Evolutionary conservation across 2,329 filamentous ascomycete species (phyloP), one percentile per base, ranked within the genome.

Genomic region (Stagonosporopsis cucurbitacearum): DNA sequence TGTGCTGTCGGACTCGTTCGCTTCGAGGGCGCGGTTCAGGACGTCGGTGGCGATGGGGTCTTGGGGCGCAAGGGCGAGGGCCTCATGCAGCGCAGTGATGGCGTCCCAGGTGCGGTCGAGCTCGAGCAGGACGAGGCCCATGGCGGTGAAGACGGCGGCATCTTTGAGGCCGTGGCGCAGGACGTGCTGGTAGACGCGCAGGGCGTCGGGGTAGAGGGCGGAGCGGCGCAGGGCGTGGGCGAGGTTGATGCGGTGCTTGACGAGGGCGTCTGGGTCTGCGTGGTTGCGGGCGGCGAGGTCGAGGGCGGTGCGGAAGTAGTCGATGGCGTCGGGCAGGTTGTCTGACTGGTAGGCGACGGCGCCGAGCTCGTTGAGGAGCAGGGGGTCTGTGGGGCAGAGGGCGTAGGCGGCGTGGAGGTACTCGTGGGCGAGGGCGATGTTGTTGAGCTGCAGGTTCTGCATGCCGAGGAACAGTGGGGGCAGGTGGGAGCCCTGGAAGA

Each of bases 381-480:
- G 79, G 0, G 95, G 95, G 67, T 99, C 95, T 1, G 87, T 89
- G 66, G 88, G 86, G 79, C 92, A 96, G 12, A 96, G 82, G 0
- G 85, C 83, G 73, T 95, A 96, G 0, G 95, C 93, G 3, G 92
- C 92, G 68, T 91, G 92, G 40, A 98, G 84, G 73, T 98, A 99
- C 74, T 99, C 95, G 62, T 96, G 90, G 0, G 96, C 95, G 15
- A 98, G 83, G 0, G 88, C 88, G 85, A 98, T 91, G 68, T 99
- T 98, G 76, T 96, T 96, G 57, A 99, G 84, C 17, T 94, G 92
- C 43, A 98, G 88, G 76, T 99, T 96, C 75, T 99, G 96, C 95
- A 99, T 99, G 6, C 96, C 95, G 23, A 99, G 80, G 74, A 98
- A 99, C 2, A 99, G 86, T 70, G 96, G 94, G 0, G 95, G 95